Base-by-base conservation (phyloP, 805 yeast species). In the Zygotorulaspora chibaensis region DNA sequence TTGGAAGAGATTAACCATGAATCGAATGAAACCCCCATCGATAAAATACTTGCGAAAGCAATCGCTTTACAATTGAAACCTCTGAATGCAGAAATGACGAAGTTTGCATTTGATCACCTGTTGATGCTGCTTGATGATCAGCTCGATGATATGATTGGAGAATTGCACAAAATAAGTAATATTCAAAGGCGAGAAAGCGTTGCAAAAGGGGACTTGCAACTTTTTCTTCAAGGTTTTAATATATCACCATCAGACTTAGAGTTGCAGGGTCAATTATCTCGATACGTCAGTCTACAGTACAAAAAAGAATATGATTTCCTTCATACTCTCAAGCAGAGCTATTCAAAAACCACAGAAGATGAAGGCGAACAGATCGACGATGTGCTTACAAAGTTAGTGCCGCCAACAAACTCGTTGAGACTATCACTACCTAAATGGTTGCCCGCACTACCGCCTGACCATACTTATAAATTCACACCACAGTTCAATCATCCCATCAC, bases 401-500 rank as follows among this genome's bases (percentile, higher is more conserved):
- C 82, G 45, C 67, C 82, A 29, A 62, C 67, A 1, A 67, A 71
- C 17, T 59, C 63, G 23, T 53, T 63, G 30, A 68, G 68, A 39
- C 59, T 62, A 4, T 78, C 79, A 48, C 74, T 87, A 7, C 95
- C 95, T 0, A 59, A 68, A 5, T 89, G 89, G 82, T 68, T 91
- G 55, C 99, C 99, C 0, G 80, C 80, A 10, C 72, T 91, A 25
- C 99, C 99, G 1, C 96, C 98, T 0, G 96, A 88, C 57, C 95
- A 90, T 65, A 91, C 98, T 0, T 91, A 84, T 62, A 81, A 79
- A 63, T 77, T 81, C 45, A 85, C 96, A 0, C 84, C 96, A 0
- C 74, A 75, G 51, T 89, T 71, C 61, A 74, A 81, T 45, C 70
- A 78, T 18, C 72, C 82, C 16, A 66, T 81, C 12, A 76, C 81